Evolutionary conservation across 2,329 filamentous ascomycete species (phyloP).

Genomic region (Cytospora leucostoma): DNA sequence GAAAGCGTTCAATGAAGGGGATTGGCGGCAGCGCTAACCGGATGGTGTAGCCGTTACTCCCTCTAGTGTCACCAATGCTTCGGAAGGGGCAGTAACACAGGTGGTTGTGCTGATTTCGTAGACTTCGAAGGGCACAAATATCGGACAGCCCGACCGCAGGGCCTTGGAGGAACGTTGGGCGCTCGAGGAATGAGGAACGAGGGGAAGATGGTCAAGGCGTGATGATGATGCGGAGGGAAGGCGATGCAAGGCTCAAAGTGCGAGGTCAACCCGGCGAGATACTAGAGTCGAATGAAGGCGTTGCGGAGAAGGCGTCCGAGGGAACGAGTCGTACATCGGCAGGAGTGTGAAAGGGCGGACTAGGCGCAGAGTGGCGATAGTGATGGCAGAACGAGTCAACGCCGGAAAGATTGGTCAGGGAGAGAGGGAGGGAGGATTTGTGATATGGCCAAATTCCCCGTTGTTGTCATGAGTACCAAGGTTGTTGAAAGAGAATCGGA

Average conservation of each 20-base stretch:
- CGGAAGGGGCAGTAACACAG: background rate
- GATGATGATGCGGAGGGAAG: conserved; percentile 21
- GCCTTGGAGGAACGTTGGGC: conserved; percentile 9
- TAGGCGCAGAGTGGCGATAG: conserved; percentile 18
- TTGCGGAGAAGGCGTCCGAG: conserved; percentile 19
- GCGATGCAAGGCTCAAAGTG: conserved; percentile 21
- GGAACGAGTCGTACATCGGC: conserved; percentile 24
- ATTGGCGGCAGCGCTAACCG: conserved; percentile 11
- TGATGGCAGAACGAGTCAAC: conserved; percentile 20
- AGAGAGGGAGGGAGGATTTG: conserved; percentile 2
- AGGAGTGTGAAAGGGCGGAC: conserved; percentile 11
- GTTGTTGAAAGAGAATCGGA: conserved; percentile 7
- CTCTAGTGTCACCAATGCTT: conserved; percentile 18
- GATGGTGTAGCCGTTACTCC: conserved; percentile 16
- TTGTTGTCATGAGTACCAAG: conserved; percentile 15
- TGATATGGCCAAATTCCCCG: conserved; percentile 8
- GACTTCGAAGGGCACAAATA: conserved; percentile 1
- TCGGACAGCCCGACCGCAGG: background rate
- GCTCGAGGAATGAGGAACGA: conserved; percentile 7
- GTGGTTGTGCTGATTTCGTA: conserved; percentile 1
- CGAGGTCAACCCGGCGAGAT: conserved; percentile 16
- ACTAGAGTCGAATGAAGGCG: conserved; percentile 12
- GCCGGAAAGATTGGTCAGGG: conserved; percentile 9
- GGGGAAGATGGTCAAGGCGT: conserved; percentile 2
- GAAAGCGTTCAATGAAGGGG: conserved; percentile 8